Percentiles rank a stretch among this genome's conserved stretches.
Conservation (phyloP, 2,329 filamentous ascomycete genomes). For the Endothia cerciana region DNA sequence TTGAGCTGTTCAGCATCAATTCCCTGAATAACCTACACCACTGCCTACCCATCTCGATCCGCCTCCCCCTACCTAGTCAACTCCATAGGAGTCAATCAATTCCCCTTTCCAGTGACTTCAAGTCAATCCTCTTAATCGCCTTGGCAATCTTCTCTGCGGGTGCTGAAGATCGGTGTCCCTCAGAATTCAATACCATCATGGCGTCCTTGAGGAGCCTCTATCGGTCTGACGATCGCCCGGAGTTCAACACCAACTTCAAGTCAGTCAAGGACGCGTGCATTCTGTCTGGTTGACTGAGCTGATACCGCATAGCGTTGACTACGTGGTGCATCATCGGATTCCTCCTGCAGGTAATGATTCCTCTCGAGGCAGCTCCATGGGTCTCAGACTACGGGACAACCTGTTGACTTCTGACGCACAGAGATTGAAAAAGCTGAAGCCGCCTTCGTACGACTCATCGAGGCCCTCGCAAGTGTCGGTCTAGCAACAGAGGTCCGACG, state of each 20-base stretch:
- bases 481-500: conserved; percentile 85
- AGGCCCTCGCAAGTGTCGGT: conserved; percentile 76
- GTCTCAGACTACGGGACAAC: background rate
- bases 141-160: conserved; percentile 1
- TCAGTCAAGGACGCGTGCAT: conserved; percentile 31
- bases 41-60: background rate
- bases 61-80: background rate
- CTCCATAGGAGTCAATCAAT: conserved; percentile 8
- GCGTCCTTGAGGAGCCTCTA: conserved; percentile 40
- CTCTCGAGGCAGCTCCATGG: background rate
- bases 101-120: conserved; percentile 1
- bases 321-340: conserved; percentile 81
- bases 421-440: conserved; percentile 71
- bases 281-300: conserved; percentile 22
- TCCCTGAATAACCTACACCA: background rate
- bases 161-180: conserved; percentile 15
- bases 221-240: conserved; percentile 35
- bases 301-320: conserved; percentile 69
- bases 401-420: conserved; percentile 38
- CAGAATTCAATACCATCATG: conserved; percentile 35
- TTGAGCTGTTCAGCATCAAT: conserved; percentile 2
- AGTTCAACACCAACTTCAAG: conserved; percentile 45
- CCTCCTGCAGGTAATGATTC: conserved; percentile 61
- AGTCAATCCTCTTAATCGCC: background rate
- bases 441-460: conserved; percentile 77